phyloP scores from a whole-genome alignment of 331 rosid species.

The Erythrophleum ivorense region DNA sequence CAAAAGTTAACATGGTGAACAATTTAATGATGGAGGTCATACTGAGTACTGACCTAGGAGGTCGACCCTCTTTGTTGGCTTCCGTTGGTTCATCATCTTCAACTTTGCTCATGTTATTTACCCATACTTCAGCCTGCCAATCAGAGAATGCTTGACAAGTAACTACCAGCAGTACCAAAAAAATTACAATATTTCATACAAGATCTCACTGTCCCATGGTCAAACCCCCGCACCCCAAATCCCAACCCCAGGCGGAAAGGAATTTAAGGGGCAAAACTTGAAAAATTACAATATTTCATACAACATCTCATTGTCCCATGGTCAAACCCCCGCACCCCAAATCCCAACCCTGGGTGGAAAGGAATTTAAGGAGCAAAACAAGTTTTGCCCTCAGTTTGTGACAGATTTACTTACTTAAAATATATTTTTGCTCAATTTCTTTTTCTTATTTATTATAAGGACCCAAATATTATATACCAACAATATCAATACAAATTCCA shows the following conservation, averaged over 20 bases:
- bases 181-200: constrained; percentile 17
- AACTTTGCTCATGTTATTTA: constrained; percentile 62
- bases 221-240: background rate
- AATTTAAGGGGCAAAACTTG: background rate
- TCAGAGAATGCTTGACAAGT: constrained; percentile 10
- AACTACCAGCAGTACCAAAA: constrained; percentile 4
- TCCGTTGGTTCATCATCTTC: constrained; percentile 53
- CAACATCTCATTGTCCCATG: background rate
- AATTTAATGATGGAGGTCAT: constrained; percentile 3
- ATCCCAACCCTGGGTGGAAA: background rate
- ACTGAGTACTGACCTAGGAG: constrained; percentile 62
- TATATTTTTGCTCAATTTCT: background rate
- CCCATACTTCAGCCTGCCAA: constrained; percentile 83
- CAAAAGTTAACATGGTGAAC: constrained; percentile 8
- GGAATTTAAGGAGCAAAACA: too few species aligned
- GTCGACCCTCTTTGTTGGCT: constrained; percentile 51
- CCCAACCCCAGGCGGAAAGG: background rate
- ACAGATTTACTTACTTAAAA: background rate
- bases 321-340: background rate
- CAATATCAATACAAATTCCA: background rate
- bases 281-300: constrained; percentile 15
- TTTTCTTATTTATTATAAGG: background rate
- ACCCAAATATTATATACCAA: background rate
- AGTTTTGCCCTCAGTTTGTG: background rate
- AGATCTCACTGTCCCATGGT: background rate